phyloP scores from a whole-genome alignment of 768 basidiomycete genomes.

The Hericium rajendrae region DNA sequence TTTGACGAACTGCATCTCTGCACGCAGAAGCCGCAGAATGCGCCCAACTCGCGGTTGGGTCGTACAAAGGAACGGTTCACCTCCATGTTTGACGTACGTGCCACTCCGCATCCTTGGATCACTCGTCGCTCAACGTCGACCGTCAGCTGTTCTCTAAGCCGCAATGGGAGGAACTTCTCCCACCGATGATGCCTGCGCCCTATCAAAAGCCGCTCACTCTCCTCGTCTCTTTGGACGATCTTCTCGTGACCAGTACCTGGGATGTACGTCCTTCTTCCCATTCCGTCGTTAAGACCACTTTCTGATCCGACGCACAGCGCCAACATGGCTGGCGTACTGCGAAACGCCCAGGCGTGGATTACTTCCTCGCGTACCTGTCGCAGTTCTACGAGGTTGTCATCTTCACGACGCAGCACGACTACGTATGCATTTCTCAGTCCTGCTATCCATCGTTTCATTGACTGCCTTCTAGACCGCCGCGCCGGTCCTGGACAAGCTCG shows the following conservation, averaged over 20 bases:
- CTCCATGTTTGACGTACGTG: constrained; percentile 60
- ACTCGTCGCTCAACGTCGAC: neutral
- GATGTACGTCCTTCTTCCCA: constrained; percentile 56
- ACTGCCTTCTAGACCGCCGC: constrained; percentile 58
- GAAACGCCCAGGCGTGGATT: constrained; percentile 95
- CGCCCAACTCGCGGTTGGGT: constrained; percentile 52
- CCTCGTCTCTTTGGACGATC: constrained; percentile 83
- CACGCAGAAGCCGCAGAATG: constrained; percentile 45
- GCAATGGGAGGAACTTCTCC: constrained; percentile 85
- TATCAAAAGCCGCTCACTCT: constrained; percentile 90
- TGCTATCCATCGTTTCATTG: neutral
- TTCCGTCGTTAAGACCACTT: neutral
- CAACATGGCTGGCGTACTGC: constrained; percentile 95
- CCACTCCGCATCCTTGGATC: neutral
- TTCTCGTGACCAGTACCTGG: constrained; percentile 89
- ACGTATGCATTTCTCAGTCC: constrained; percentile 44
- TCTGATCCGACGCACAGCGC: constrained; percentile 37
- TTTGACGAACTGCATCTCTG: neutral
- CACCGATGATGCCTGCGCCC: constrained; percentile 72
- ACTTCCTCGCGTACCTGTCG: constrained; percentile 94
- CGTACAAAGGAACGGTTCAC: constrained; percentile 53
- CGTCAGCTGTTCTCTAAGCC: constrained; percentile 86
- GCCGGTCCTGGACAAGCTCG: constrained; percentile 87
- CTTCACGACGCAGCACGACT: constrained; percentile 84
- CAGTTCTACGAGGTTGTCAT: constrained; percentile 98